Base-by-base conservation (phyloP, 2,329 filamentous ascomycete genomes). In the Cytospora piceae region DNA sequence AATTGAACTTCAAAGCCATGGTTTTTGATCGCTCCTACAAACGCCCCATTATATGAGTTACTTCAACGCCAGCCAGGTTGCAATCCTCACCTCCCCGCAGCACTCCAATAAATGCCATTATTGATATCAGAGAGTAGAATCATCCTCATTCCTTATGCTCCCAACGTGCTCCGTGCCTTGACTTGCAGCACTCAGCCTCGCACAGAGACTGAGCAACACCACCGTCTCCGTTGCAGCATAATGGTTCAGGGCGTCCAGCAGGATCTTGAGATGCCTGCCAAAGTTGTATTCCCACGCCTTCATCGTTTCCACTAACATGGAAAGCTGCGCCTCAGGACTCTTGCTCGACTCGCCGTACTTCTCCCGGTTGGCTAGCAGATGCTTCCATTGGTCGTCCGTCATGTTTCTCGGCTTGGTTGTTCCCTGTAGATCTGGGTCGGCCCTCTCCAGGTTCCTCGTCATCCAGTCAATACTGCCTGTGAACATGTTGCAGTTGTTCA, bases 161-260 rank as follows among this genome's bases (percentile, higher is more conserved):
- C 86, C 87, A 12, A 85, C 83, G 72, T 84, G 88, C 73, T 89
- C 86, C 0, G 86, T 89, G 24, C 91, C 91, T 74, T 94, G 91
- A 67, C 91, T 93, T 15, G 91, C 92, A 66, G 90, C 92, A 72
- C 90, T 94, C 73, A 96, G 75, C 67, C 93, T 80, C 15, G 93
- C 93, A 74, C 93, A 96, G 20, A 99, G 81, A 70, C 94, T 94
- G 68, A 98, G 80, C 70, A 99, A 83, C 22, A 97, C 95, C 3
- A 97, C 94, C 49, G 95, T 98, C 81, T 99, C 95, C 0, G 95
- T 98, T 0, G 95, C 95, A 3, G 95, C 95, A 72, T 97, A 96
- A 77, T 98, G 97, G 72, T 99, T 98, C 69, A 99, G 83, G 67
- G 93, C 94, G 75, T 98, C 95, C 46, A 98, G 87, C 72, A 99